Conservation (phyloP, 106 monocot genomes). For the Dendrobium chrysotoxum region DNA sequence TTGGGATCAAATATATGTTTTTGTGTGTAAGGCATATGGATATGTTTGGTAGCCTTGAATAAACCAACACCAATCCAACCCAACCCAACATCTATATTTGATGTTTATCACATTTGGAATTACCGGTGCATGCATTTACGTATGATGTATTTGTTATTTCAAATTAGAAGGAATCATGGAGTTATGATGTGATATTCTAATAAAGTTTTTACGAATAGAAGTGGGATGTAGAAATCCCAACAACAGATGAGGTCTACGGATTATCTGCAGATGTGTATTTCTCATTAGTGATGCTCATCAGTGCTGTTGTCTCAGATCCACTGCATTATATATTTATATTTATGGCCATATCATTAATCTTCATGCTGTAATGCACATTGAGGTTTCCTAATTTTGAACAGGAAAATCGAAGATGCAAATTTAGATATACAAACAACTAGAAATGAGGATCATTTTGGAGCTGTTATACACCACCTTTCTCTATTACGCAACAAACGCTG, state of each 20-base stretch:
- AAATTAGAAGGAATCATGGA: neutral
- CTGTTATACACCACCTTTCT: conserved; percentile 84
- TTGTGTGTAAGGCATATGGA: neutral
- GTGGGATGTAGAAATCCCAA: neutral
- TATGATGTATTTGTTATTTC: neutral
- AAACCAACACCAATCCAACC: no score
- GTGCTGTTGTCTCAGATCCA: neutral
- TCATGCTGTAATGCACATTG: neutral
- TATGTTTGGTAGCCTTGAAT: no score
- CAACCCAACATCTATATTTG: no score
- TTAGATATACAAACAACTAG: conserved; percentile 78
- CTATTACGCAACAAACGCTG: conserved; percentile 82
- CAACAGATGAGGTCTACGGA: neutral
- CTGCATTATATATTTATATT: neutral
- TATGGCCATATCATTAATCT: neutral
- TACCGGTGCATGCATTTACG: neutral
- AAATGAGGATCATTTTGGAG: conserved; percentile 91
- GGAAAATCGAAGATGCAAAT: conserved; percentile 67
- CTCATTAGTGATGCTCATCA: no score
- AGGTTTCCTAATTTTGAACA: conserved; percentile 8
- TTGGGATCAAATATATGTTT: neutral
- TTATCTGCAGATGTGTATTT: neutral
- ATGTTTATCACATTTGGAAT: no score
- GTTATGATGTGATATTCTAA: neutral
- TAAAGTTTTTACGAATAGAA: neutral